These are phyloP conservation scores for Plantago rigida DNA, from an alignment of 305 asterid genomes.

Conservation along the genomic window DNA sequence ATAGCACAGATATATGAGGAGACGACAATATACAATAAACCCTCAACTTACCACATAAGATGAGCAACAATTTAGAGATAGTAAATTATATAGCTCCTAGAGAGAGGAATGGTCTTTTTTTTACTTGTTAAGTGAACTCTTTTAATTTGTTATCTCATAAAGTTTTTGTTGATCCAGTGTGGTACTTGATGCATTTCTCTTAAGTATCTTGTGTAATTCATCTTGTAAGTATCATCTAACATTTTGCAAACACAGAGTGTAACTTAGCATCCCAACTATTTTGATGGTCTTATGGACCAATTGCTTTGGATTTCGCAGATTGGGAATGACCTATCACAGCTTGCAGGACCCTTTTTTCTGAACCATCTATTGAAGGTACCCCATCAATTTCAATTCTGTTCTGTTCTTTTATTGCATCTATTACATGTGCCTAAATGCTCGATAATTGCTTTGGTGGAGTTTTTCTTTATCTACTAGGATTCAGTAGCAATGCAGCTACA, in stretches of 20 bases:
- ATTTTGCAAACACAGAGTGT: neutral
- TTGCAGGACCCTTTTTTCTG: conserved; percentile 77
- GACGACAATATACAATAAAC: too few relatives aligned
- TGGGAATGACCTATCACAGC: conserved; percentile 72
- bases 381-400: conserved; percentile 6
- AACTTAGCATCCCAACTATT: neutral
- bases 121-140: too few relatives aligned
- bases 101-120: too few relatives aligned
- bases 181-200: too few relatives aligned
- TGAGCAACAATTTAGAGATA: too few relatives aligned
- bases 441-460: conserved; percentile 11
- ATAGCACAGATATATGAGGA: too few relatives aligned
- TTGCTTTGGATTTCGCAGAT: conserved; percentile 47
- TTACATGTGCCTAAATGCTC: conserved; percentile 1
- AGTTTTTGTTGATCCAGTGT: too few relatives aligned
- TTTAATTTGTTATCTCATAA: too few relatives aligned
- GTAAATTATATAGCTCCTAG: too few relatives aligned
- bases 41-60: too few relatives aligned
- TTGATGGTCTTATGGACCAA: neutral
- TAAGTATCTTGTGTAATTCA: too few relatives aligned
- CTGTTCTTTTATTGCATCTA: conserved; percentile 13
- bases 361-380: conserved; percentile 74
- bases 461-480: neutral
- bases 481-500: neutral
- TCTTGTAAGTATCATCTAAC: too few relatives aligned